Base-by-base conservation (phyloP, 768 basidiomycete genomes). In the Tylopilus rubrobrunneus region DNA sequence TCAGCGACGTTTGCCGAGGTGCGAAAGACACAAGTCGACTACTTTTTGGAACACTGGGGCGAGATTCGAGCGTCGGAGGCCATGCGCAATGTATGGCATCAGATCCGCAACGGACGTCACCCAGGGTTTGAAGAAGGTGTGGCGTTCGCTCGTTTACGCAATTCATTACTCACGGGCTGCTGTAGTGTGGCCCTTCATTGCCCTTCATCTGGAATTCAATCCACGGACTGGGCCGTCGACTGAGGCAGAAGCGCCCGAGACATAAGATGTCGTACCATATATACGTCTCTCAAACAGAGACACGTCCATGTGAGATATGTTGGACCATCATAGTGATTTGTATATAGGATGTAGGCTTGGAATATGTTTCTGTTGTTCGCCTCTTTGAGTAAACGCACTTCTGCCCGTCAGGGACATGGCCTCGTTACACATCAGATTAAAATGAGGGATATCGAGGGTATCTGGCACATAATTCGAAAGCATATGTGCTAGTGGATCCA, bases 71-170 rank as follows among this genome's bases (percentile, higher is more conserved):
- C 79, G n/a, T 89, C 88, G n/a, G 83, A 86, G 17, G 80, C 86
- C 12, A 91, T 94, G 89, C 80, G 79, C 51, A 80, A 78, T 57
- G 86, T 94, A 5, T 93, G 90, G 88, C 80, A 84, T 52, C 89
- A 92, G 69, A 92, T 95, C 40, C 77, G 92, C 51, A 77, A 82
- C 45, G 92, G 92, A 42, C 78, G 88, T 33, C 88, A 92, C 65
- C 87, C 89, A 17, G 91, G 92, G 1, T 93, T 92, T 63, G 92
- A 92, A 71, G 89, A 92, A 78, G 86, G 87, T 86, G 15, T 10
- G 73, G 9, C 7, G 34, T 29, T 56, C 33, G 29, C 21, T 51
- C 37, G 14, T 2, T 9, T 28, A 40, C 40, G 33, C 27, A 34
- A 10, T 28, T 19, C n/a, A 37, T 37, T n/a, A 7, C 45, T 56